Base-by-base conservation (phyloP, 768 basidiomycete genomes). In the Amanita brunnescens region DNA sequence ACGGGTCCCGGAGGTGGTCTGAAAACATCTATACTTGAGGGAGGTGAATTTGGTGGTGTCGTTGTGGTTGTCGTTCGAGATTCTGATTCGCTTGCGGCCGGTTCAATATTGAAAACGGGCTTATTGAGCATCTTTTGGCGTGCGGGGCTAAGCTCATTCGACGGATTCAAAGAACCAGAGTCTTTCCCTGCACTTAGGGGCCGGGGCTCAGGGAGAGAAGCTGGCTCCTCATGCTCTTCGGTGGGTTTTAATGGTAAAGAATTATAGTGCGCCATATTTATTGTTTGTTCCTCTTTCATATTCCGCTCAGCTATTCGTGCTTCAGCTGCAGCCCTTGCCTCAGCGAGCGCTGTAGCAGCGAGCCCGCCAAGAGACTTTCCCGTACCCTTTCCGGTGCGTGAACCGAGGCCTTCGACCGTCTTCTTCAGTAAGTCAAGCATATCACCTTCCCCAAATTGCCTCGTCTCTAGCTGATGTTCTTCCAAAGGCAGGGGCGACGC, bases 371-470 rank as follows among this genome's bases (percentile, higher is more conserved):
- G 61, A 33, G 86, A 85, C 59, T 81, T 87, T 47, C 76, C 75
- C 61, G 73, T 69, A 46, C 75, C 75, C 59, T 80, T 87, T 26
- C 76, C 75, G 40, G 72, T 60, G 3, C 77, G 78, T 14, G 79
- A 71, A 14, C 83, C 83, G 24, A 85, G 69, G 13, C 74, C 83
- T 61, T 85, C 81, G 0, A 89, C 79, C 1, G 81, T 87, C 59
- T 78, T 81, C 68, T 85, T 90, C 45, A 91, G 71, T 14, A 75
- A 70, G 58, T 79, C 77, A 38, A 90, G 72, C 55, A 85, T 76
- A 18, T 76, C 83, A 24, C 72, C 73, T 26, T 46, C 52, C 21
- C 18, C 52, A 10, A 47, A 51, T 3, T 18, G 49, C 23, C 26
- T 18, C 9, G 33, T 48, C 8, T 23, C 39, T 3, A 4, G 8